Evolutionary conservation across 352 stramenopile genomes (phyloP), one percentile per base, ranked within the genome.

Genomic region (Phytophthora crassamura): DNA sequence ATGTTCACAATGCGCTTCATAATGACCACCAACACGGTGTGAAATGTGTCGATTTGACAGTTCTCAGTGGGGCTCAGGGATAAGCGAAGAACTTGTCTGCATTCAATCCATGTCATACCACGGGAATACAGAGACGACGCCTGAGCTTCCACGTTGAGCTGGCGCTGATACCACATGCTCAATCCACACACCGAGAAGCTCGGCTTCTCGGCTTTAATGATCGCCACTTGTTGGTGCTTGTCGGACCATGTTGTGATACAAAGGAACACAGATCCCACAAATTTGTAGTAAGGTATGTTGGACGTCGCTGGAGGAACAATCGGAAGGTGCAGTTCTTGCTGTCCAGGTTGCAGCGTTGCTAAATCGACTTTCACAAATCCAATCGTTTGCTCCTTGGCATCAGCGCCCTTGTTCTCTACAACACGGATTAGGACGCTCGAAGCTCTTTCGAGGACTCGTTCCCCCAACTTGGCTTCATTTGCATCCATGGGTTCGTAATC

Each of bases 21-120:
- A 8, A 90, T 52, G 7, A 84, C 47, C 4, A 75, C 65, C 5
- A 92, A 41, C 9, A 86, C 80, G 4, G 55, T 57, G 43, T 88
- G 69, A n/a, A 92, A 77, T 4, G 75, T 75, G 41, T 90, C 81
- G 16, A 92, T 63, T 39, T 92, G 84, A 5, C 62, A 59, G 36
- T 92, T 92, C 25, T 88, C 77, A 0, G 72, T 84, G 3, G 84
- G 80, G 4, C 74, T 85, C 25, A 92, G 50, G 5, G 78, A 78
- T 1, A 62, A 62, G 1, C 84, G 79, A n/a, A 92, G 69, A 6
- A 74, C 32, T 57, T 80, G 75, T 1, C 83, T 75, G 4, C 80
- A 68, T 4, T 64, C 68, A 18, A 91, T 86, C 10, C 77, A 78
- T 9, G 65, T 87, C 18, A 73, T 16, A 28, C 52, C 48, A 3